Percentiles rank a stretch among this genome's conserved stretches.
Evolutionary conservation across 768 basidiomycete genomes (phyloP).

Genomic region (Rhodocollybia butyracea): DNA sequence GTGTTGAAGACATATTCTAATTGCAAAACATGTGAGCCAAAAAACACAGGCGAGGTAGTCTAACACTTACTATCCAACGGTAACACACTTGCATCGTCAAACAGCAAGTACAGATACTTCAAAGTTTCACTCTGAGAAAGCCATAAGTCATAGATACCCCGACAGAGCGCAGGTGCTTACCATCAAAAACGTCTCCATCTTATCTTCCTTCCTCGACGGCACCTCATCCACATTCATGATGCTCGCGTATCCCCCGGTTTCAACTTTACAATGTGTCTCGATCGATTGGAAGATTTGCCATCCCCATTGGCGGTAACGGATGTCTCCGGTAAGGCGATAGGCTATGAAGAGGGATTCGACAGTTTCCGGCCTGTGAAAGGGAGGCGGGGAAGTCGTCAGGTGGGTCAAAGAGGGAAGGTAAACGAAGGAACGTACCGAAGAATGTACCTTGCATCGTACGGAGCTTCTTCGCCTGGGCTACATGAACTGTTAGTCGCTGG

Average conservation of each 20-base stretch:
- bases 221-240: constrained; percentile 82
- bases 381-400: not conserved
- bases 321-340: constrained; percentile 84
- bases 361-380: constrained; percentile 72
- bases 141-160: not conserved
- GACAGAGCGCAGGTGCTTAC: constrained; percentile 30
- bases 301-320: constrained; percentile 74
- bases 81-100: constrained; percentile 68
- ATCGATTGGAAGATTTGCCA: constrained; percentile 92
- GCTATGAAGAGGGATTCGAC: constrained; percentile 92
- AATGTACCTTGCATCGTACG: constrained; percentile 91
- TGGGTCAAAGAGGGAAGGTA: not conserved
- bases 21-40: not conserved
- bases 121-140: constrained; percentile 74
- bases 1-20: constrained; percentile 90
- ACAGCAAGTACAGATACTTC: constrained; percentile 89
- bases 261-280: constrained; percentile 72
- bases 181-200: constrained; percentile 96
- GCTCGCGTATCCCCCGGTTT: constrained; percentile 81
- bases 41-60: not conserved
- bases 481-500: not conserved
- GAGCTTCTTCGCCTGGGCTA: constrained; percentile 38
- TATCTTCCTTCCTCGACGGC: constrained; percentile 69
- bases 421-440: constrained; percentile 58
- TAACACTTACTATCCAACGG: constrained; percentile 65